A percentile compares a stretch with the other conserved stretches of the same genome.
These are phyloP conservation scores for Skeletonema costatum DNA, from an alignment of 108 stramenopile genomes.

Conservation along the genomic window DNA sequence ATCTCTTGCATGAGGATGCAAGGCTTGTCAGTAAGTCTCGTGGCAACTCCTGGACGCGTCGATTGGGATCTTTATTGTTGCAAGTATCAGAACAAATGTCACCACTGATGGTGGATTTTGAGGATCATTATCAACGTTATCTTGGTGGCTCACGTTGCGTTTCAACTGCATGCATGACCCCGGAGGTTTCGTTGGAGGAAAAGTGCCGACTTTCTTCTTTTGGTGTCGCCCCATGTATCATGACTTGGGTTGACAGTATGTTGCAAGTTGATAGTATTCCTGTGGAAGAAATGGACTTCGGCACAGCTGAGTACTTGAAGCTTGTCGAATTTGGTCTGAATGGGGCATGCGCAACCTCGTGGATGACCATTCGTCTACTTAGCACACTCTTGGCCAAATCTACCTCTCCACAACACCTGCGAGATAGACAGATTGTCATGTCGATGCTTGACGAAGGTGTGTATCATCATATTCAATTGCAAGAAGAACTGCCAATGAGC, in stretches of 20 bases:
- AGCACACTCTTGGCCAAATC: constrained; percentile 29
- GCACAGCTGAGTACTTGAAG: constrained; percentile 21
- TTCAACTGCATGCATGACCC: constrained; percentile 15
- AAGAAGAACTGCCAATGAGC: constrained; percentile 66
- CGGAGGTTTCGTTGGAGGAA: background rate
- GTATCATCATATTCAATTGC: constrained; percentile 36
- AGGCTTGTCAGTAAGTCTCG: constrained; percentile 52
- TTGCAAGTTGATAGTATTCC: constrained; percentile 17
- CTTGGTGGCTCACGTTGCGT: constrained; percentile 31
- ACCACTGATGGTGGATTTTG: constrained; percentile 50
- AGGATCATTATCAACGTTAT: constrained; percentile 57
- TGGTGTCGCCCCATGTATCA: constrained; percentile 35
- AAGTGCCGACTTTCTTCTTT: constrained; percentile 24
- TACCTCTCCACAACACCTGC: background rate
- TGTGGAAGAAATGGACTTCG: constrained; percentile 10
- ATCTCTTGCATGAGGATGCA: constrained; percentile 76
- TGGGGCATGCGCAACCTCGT: constrained; percentile 48
- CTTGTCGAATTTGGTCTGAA: constrained; percentile 38
- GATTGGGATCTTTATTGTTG: constrained; percentile 35
- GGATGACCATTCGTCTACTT: constrained; percentile 60
- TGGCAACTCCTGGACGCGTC: constrained; percentile 23
- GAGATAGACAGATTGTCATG: constrained; percentile 47
- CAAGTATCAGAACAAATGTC: constrained; percentile 25
- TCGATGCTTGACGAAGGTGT: constrained; percentile 74
- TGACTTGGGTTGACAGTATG: constrained; percentile 45